Evolutionary conservation across 768 basidiomycete species (phyloP).

Genomic region (Russula virescens): DNA sequence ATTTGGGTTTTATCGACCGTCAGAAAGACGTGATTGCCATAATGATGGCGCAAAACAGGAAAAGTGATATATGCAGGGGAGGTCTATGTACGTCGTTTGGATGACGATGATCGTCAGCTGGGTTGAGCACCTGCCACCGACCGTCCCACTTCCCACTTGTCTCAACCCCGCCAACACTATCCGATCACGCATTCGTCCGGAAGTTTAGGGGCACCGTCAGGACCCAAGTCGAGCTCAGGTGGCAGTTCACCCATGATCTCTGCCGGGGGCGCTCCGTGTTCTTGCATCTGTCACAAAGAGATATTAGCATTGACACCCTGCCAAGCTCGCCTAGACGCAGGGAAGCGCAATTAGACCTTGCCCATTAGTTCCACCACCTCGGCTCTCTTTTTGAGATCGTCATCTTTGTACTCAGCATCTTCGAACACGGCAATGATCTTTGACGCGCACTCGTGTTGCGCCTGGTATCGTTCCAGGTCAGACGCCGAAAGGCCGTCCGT

Average conservation of each 20-base stretch:
- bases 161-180: background rate
- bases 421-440: constrained; percentile 65
- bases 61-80: background rate
- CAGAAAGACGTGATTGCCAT: background rate
- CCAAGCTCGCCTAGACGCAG: background rate
- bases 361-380: constrained; percentile 65
- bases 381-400: constrained; percentile 40
- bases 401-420: constrained; percentile 50
- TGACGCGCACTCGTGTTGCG: constrained; percentile 52
- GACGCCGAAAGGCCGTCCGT: constrained; percentile 45
- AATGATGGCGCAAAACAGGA: background rate
- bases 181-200: constrained; percentile 36
- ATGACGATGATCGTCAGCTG: background rate
- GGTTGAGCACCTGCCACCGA: background rate
- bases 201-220: constrained; percentile 49
- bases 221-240: constrained; percentile 52
- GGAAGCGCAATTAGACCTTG: constrained; percentile 44
- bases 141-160: too few species aligned
- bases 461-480: constrained; percentile 58
- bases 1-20: background rate
- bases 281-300: constrained; percentile 57
- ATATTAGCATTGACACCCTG: background rate
- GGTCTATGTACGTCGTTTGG: background rate
- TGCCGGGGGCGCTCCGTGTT: constrained; percentile 66
- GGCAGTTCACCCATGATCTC: constrained; percentile 84